Conservation (phyloP, 2,329 filamentous ascomycete genomes). For the Sclerotinia glacialis region DNA sequence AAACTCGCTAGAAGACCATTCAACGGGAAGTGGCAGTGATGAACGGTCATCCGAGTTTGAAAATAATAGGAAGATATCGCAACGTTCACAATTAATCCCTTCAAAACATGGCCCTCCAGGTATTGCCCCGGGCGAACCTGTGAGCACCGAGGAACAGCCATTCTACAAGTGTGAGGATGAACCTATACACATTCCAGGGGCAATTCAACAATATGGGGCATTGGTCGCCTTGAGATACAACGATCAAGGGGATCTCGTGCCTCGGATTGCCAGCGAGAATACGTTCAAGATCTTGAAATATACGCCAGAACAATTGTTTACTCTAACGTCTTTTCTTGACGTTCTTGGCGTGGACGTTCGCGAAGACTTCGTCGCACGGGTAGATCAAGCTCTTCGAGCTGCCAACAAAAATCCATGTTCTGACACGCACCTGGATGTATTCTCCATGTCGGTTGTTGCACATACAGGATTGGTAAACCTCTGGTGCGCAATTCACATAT, state of each 20-base stretch:
- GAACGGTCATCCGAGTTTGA: background rate
- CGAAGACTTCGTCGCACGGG: conserved; percentile 16
- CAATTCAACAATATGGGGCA: conserved; percentile 71
- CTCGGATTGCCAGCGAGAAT: conserved; percentile 79
- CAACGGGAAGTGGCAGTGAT: background rate
- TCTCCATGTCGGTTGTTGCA: conserved; percentile 59
- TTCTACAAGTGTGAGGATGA: conserved; percentile 74
- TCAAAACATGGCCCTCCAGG: conserved; percentile 27
- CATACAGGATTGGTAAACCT: conserved; percentile 17
- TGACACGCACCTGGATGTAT: conserved; percentile 82
- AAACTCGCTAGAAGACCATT: background rate
- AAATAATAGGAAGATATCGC: conserved; percentile 22
- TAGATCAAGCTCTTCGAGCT: conserved; percentile 12
- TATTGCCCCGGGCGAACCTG: conserved; percentile 23
- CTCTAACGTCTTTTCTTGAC: conserved; percentile 73
- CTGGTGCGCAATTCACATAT: conserved; percentile 30
- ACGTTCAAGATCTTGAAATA: conserved; percentile 72
- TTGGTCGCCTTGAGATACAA: conserved; percentile 73
- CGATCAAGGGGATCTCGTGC: conserved; percentile 61
- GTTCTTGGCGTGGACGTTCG: conserved; percentile 77
- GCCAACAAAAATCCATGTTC: background rate
- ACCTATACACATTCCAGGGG: conserved; percentile 67
- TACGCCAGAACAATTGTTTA: conserved; percentile 72
- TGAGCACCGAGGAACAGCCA: conserved; percentile 14
- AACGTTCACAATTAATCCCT: conserved; percentile 26